Base-by-base conservation (phyloP, 2,329 filamentous ascomycete genomes). In the Aureobasidium sp. region DNA sequence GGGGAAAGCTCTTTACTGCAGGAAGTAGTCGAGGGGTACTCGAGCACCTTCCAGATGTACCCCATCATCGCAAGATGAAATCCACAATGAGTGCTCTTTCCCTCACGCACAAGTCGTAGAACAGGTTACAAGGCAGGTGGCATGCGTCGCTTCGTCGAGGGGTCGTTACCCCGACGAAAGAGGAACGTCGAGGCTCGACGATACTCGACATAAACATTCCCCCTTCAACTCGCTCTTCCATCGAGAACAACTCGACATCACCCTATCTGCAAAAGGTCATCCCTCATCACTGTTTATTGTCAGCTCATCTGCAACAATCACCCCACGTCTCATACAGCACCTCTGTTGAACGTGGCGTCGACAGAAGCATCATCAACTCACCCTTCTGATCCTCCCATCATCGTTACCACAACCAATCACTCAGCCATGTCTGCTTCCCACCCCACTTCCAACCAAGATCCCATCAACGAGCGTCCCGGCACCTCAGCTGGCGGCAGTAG, bases 381-480 rank as follows among this genome's bases (percentile, higher is more conserved):
- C 54, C 37, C 39, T 54, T 35, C 24, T 42, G 22, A 42, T 15
- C 7, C 22, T 45, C 54, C 49, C 27, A 44, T 42, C 31, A 54
- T 59, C 35, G 7, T 58, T 35, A 59, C 42, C 49, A 65, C 57
- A 6, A 53, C 48, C 9, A 60, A 61, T 35, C 54, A 53, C 24
- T 24, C 59, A 45, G 17, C 49, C 40, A 60, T 63, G 44, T 15
- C 56, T 15, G 44, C 56, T 15, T 50, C 52, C 53, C 44, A 47
- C 24, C 59, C 63, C 22, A 48, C 64, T 35, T 22, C 61, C 48
- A 24, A 61, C 39, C 54, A 61, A 42, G 62, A 49, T 24, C 53
- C 61, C 35, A 61, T 40, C 64, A 67, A 62, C 63, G 61, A 66
- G 40, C 64, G 65, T 50, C 44, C 65, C 56, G 63, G 67, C 40